These are phyloP conservation scores for Ceratocystis eucalypticola DNA, from an alignment of 2,329 filamentous ascomycete species.

Conservation along the genomic window DNA sequence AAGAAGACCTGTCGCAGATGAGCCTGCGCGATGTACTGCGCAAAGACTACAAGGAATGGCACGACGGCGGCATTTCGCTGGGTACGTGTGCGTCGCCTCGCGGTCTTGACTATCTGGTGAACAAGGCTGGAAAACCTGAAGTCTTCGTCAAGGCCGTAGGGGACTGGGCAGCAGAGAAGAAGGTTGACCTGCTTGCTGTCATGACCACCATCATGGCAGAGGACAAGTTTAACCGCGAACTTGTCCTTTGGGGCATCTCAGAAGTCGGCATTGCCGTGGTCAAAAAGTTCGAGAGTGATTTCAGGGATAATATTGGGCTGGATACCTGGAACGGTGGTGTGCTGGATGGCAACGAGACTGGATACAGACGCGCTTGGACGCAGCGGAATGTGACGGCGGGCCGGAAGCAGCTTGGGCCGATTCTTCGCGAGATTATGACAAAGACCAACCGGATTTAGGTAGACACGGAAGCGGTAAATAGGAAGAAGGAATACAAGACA, in stretches of 20 bases:
- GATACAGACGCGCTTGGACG: conserved; percentile 49
- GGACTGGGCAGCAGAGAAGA: conserved; percentile 24
- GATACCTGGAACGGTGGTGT: conserved; percentile 38
- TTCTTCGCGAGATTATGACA: conserved; percentile 38
- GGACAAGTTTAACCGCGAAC: conserved; percentile 48
- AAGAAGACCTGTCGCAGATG: conserved; percentile 51
- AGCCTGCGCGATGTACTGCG: conserved; percentile 53
- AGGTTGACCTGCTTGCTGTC: conserved; percentile 38
- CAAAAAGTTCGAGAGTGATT: conserved; percentile 38
- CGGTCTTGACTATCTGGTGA: conserved; percentile 45
- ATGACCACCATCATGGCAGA: conserved; percentile 52
- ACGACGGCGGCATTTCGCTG: conserved; percentile 40
- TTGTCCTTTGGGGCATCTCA: conserved; percentile 52
- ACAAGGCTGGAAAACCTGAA: conserved; percentile 34
- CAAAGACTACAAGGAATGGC: conserved; percentile 80
- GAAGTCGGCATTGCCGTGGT: conserved; percentile 37
- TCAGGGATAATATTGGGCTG: conserved; percentile 40
- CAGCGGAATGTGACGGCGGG: conserved; percentile 50
- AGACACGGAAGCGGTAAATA: neutral
- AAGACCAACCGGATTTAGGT: neutral
- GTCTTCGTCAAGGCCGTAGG: neutral
- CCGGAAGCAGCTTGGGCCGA: conserved; percentile 55
- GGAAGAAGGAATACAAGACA: neutral
- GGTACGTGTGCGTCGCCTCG: conserved; percentile 54
- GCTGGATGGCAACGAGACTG: conserved; percentile 31